Conservation (phyloP, 148 eudicot species). For the Cornus controversa region DNA sequence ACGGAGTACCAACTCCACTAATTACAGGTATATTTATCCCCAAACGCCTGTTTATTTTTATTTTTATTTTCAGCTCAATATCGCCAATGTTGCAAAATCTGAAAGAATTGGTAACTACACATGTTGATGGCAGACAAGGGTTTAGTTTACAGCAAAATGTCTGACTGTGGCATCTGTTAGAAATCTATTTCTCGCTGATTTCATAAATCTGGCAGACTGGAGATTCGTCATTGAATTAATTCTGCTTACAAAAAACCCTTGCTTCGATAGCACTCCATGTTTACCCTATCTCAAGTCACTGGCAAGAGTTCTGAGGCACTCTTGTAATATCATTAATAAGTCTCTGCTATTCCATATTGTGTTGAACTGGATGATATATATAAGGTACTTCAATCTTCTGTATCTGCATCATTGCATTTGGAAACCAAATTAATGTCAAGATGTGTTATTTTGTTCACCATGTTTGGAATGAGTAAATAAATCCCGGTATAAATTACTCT, state of each 20-base stretch:
- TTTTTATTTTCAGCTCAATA: background rate
- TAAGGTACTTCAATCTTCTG: no score
- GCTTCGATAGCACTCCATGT: background rate
- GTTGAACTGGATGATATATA: no score
- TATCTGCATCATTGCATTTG: no score
- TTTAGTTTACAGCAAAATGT: background rate
- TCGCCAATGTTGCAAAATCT: background rate
- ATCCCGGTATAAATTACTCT: no score
- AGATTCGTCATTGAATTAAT: background rate
- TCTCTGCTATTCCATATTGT: no score
- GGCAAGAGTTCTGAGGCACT: background rate
- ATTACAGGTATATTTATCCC: no score
- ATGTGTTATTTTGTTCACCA: no score
- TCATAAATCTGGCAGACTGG: background rate
- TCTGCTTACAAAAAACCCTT: background rate
- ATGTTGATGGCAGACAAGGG: background rate
- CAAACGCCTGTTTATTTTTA: no score
- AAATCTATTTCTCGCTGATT: background rate
- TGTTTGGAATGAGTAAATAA: no score
- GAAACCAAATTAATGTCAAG: no score
- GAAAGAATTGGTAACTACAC: background rate
- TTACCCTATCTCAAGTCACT: background rate
- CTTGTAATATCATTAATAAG: background rate
- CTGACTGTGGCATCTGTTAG: background rate
- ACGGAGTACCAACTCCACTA: no score